Evolutionary conservation across 208 protist species (phyloP).

Genomic region (Acanthamoeba triangularis): DNA sequence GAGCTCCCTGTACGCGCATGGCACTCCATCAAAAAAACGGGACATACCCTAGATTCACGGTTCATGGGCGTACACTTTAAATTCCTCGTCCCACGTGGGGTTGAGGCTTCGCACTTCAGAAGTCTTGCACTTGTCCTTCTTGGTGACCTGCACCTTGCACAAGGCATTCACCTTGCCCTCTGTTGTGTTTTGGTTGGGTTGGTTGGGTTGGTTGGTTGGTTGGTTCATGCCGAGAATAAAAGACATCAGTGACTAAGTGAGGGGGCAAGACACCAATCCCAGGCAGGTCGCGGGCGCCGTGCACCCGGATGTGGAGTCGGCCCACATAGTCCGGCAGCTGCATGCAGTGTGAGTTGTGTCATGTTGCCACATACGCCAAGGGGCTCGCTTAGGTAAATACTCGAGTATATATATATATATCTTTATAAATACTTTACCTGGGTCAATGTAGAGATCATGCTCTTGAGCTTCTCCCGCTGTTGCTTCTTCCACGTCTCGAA

Average conservation of each 20-base stretch:
- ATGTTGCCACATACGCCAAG: too few relatives aligned
- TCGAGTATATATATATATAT: neutral
- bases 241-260: neutral
- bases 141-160: neutral
- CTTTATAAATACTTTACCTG: neutral
- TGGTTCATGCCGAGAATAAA: neutral
- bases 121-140: constrained; percentile 63
- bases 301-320: neutral
- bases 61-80: constrained; percentile 17
- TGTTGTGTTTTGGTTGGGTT: neutral
- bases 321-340: constrained; percentile 15
- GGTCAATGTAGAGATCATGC: neutral
- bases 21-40: neutral
- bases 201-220: neutral
- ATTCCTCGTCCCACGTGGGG: constrained; percentile 35
- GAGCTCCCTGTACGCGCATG: neutral
- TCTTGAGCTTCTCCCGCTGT: neutral
- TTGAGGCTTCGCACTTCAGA: constrained; percentile 22
- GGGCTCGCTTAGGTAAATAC: too few relatives aligned
- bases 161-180: constrained; percentile 7
- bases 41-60: too few relatives aligned
- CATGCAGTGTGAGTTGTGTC: neutral
- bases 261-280: neutral
- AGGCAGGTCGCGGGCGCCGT: neutral
- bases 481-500: constrained; percentile 33